Conservation (phyloP, 331 rosid species). For the Malus hybrid region DNA sequence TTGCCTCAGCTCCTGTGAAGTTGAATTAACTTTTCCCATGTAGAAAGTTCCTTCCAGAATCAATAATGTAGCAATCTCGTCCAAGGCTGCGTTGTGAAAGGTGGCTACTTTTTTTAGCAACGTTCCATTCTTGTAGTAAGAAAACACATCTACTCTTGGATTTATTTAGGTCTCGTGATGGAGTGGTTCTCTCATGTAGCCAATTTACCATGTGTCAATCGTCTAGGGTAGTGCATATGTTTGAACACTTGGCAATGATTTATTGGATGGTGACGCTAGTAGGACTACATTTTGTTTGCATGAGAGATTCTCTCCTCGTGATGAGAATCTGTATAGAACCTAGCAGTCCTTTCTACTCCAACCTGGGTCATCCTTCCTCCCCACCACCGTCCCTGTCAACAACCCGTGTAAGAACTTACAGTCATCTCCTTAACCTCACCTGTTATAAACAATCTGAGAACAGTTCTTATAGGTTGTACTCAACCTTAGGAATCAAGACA, state of each 20-base stretch:
- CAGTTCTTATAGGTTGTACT: not conserved
- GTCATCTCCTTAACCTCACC: not conserved
- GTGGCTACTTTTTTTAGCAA: not conserved
- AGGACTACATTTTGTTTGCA: not conserved
- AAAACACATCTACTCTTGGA: not conserved
- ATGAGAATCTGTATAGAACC: not conserved
- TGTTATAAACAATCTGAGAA: not conserved
- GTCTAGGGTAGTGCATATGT: not conserved
- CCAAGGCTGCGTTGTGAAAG: not conserved
- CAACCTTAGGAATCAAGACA: not conserved
- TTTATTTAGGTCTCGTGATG: not conserved
- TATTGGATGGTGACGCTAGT: not conserved
- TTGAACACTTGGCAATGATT: not conserved
- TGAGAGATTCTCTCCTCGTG: not conserved
- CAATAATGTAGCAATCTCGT: not conserved
- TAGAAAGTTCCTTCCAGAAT: not conserved
- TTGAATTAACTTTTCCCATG: not conserved
- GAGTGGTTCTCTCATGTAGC: not conserved
- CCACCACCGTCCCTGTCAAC: not conserved
- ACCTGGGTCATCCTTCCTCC: not conserved
- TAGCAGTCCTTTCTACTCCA: not conserved
- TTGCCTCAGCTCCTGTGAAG: not conserved
- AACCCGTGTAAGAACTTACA: not conserved
- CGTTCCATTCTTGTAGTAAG: not conserved
- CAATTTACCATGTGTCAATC: not conserved